Evolutionary conservation across 805 yeast species (phyloP).

Genomic region (Diddensiella caesifluorescens): DNA sequence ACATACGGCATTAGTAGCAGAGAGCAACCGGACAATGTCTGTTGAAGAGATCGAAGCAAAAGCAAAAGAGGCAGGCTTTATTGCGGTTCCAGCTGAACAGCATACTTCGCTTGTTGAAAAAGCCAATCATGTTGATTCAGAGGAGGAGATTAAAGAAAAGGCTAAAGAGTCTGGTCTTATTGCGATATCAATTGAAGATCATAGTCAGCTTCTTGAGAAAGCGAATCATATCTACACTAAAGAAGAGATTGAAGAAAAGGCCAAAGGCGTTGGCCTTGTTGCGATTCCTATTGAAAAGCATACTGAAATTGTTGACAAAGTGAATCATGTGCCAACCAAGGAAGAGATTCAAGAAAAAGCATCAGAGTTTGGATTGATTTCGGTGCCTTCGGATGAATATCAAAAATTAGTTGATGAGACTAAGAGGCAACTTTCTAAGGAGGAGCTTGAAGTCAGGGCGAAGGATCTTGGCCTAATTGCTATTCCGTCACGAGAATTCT

Average conservation of each 20-base stretch:
- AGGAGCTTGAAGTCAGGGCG: constrained; percentile 21
- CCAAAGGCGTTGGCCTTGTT: constrained; percentile 24
- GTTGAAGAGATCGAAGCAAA: constrained; percentile 17
- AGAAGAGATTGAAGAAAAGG: constrained; percentile 17
- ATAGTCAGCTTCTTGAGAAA: constrained; percentile 8
- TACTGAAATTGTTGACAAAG: constrained; percentile 9
- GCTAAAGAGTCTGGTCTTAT: constrained; percentile 12
- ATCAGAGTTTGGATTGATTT: not conserved
- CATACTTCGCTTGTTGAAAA: constrained; percentile 16
- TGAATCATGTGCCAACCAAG: constrained; percentile 13
- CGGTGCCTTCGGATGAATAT: not conserved
- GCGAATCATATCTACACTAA: constrained; percentile 1
- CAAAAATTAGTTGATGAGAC: constrained; percentile 1
- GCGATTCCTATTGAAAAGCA: constrained; percentile 24
- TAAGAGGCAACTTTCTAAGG: constrained; percentile 11
- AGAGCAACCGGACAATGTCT: constrained; percentile 9
- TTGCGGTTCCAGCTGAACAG: constrained; percentile 23
- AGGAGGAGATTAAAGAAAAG: constrained; percentile 14
- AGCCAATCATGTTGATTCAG: constrained; percentile 17
- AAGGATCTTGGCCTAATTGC: constrained; percentile 26
- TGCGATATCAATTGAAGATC: constrained; percentile 14
- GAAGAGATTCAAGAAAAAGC: constrained; percentile 13
- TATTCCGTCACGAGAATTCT: constrained; percentile 17
- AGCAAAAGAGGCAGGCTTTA: constrained; percentile 27
- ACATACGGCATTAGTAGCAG: constrained; percentile 1